Base-by-base conservation (phyloP, 129 eudicot species). In the Pulicaria dysenterica region DNA sequence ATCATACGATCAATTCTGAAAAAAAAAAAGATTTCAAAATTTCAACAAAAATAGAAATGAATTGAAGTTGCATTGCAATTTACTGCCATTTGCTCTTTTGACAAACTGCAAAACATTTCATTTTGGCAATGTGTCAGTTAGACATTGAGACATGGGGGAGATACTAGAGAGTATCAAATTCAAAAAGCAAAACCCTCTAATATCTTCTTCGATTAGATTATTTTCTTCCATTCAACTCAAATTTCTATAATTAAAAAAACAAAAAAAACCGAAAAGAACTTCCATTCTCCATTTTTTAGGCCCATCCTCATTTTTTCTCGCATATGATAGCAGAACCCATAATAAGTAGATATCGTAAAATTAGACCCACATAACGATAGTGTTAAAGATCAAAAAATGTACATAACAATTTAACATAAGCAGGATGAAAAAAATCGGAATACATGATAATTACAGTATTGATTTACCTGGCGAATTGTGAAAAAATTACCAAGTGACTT, bases 401-500 rank as follows among this genome's bases (percentile, higher is more conserved):
- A 62, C 31, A 59, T 49, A 39, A 73, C 3, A 8, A 19, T 17
- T 6, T 5, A 48, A 5, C 41, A 13, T 36, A 61, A 16, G 31
- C 31, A 39, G 36, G 67, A 16, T 39, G 67, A 40, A 41, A 44
- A 43, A 24, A 45, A 45, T 19, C 1, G 10, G 16, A 49, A 24
- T 24, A 24, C 31, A 2, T 48, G 15, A 65, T 16, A 12, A 46
- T 46, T n/a, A 67, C 14, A 39, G 37, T 8, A 55, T 15, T 19
- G 3, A 58, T 69, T 69, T 87, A 90, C 99, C 97, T 95, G 94
- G 49, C 97, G 91, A 74, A 95, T 95, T 43, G 99, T 95, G 86
- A 95, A 95, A 79, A 95, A 95, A 74, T 95, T 95, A 10, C 96
- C 96, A 53, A 91, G 97, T 37, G 97, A 95, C 77, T 95, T 95